phyloP scores from a whole-genome alignment of 257 asterid species.

The Eucommia ulmoides region DNA sequence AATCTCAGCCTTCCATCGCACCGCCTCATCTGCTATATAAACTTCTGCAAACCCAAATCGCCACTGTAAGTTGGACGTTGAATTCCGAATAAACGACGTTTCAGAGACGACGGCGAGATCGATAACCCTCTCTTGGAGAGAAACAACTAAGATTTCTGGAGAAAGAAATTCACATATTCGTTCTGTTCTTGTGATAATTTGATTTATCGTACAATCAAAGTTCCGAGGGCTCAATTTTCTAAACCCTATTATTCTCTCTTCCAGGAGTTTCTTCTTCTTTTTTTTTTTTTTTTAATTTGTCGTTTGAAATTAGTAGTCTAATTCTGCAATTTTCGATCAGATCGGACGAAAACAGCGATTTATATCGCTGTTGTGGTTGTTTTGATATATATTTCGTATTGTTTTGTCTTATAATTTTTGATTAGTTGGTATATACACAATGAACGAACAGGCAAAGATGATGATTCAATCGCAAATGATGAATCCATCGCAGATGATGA shows the following conservation, averaged over 20 bases:
- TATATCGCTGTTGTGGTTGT: neutral
- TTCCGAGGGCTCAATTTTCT: too few species aligned
- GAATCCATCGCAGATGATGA: conserved; percentile 26
- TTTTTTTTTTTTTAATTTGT: too few species aligned
- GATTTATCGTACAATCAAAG: neutral
- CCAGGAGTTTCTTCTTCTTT: too few species aligned
- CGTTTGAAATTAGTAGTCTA: neutral
- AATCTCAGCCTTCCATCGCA: neutral
- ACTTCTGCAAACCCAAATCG: neutral
- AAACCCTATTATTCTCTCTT: too few species aligned
- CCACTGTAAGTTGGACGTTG: neutral
- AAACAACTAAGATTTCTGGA: neutral
- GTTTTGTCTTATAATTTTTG: neutral
- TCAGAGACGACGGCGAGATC: neutral
- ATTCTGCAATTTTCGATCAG: neutral
- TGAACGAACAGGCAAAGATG: conserved; percentile 61
- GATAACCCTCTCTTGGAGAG: neutral
- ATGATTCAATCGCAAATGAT: conserved; percentile 38
- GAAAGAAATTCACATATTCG: neutral
- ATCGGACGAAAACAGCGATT: neutral
- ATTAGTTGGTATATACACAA: conserved; percentile 6
- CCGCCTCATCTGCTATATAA: neutral
- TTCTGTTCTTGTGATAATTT: neutral
- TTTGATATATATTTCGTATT: neutral
- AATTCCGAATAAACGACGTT: neutral